Base-by-base conservation (phyloP, 805 yeast species). In the Candida ulmi region DNA sequence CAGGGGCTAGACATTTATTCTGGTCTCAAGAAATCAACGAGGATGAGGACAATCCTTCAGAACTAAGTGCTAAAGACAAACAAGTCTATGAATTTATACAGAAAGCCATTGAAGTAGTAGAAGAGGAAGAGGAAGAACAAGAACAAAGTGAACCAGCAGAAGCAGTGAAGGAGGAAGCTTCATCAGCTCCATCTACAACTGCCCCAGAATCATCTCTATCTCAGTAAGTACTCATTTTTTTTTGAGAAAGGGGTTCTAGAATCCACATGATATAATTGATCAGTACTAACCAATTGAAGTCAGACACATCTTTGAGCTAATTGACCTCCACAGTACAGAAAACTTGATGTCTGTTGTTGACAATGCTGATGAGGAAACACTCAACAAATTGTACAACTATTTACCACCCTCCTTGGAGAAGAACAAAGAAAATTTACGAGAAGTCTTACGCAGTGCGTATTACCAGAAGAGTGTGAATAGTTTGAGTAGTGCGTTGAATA, bases 21-120 rank as follows among this genome's bases (percentile, higher is more conserved):
- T 87, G 96, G 96, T 65, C 88, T 63, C 96, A 87, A 61, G 85
- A 79, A 48, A 55, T 74, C 45, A 69, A 67, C 37, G 86, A 80
- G 8, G 77, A 78, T 52, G 85, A 79, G 41, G 83, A 80, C 46
- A 73, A 73, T 37, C 70, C 70, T 31, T 64, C 65, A 38, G 71
- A 71, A 54, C 74, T 82, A 62, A 76, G 83, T 21, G 72, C 61
- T 24, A 72, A 73, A 47, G 95, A 87, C 57, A 51, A 61, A 45
- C 68, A 67, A 34, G 63, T 80, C 29, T 51, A 71, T 30, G 65
- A 59, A 17, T 66, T 68, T 48, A 69, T 83, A 35, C 62, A 71
- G 42, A 71, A 71, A 24, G 55, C 77, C 40, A 68, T 78, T 43
- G 53, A 62, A 4, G 62, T 61, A 17, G 71, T 60, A 28, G 77